Base-by-base conservation (phyloP, 2,329 filamentous ascomycete species). In the Rutstroemia sp. region DNA sequence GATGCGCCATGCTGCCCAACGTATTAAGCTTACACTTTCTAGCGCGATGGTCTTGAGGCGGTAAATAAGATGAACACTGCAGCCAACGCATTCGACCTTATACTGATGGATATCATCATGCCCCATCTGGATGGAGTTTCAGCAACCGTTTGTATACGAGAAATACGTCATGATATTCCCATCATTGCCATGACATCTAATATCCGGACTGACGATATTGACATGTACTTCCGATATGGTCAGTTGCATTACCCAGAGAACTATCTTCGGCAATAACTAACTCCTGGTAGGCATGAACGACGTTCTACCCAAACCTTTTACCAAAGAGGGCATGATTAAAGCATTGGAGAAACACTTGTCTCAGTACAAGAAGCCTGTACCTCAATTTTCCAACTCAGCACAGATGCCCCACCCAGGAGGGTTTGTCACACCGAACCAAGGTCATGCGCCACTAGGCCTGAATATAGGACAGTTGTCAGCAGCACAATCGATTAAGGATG, bases 101-200 rank as follows among this genome's bases (percentile, higher is more conserved):
- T 92, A 61, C 81, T 92, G 60, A 92, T 92, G 88, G 88, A 94
- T 68, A 92, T 99, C 62, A 95, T 99, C 64, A 97, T 99, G 94
- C 94, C 94, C 5, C 88, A 92, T 62, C 78, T 97, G 54, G 94
- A 97, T 67, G 94, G 94, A 64, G 91, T 97, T 5, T 96, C 92
- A 16, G 92, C 94, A 2, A 96, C 91, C 57, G 89, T 94, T 67
- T 84, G 96, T 60, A 96, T 99, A 62, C 84, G 92, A 53, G 89
- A 96, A 68, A 89, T 92, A 60, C 85, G 91, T 61, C 82, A 84
- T 39, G 82, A 85, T 5, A 85, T 88, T 19, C 94, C 94, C 0
- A 95, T 99, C 65, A 89, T 99, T 57, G 94, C 94, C 48, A 97
- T 99, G 94, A 99, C 94, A 3, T 96, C 92, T 3, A 99, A 97